phyloP scores from a whole-genome alignment of 495 filamentous ascomycete species.

The Umbilicaria muhlenbergii region DNA sequence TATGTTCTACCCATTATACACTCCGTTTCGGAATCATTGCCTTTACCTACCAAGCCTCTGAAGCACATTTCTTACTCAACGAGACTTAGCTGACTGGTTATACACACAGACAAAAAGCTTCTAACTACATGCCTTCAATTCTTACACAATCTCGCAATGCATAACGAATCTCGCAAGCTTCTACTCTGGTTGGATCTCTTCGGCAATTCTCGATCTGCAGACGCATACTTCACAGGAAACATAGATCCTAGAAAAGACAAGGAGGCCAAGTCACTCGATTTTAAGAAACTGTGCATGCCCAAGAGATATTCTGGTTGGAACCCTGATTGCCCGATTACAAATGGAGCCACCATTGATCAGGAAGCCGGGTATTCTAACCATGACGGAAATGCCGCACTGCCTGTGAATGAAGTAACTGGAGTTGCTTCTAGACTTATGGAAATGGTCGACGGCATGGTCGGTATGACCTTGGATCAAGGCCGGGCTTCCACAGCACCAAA shows the following conservation, averaged over 20 bases:
- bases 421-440: conserved; percentile 3
- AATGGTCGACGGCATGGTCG: conserved; percentile 3
- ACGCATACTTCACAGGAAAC: conserved; percentile 16
- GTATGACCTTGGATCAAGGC: conserved; percentile 4
- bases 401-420: neutral
- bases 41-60: conserved; percentile 2
- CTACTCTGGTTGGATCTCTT: conserved; percentile 80
- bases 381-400: neutral
- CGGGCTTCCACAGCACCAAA: neutral
- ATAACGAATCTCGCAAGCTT: conserved; percentile 84
- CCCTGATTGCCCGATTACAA: neutral
- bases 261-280: no score
- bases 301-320: no score
- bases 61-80: neutral
- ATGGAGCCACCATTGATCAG: neutral
- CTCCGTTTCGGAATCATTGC: neutral
- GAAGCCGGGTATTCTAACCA: neutral
- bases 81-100: neutral
- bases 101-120: conserved; percentile 57
- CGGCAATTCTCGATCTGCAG: conserved; percentile 40
- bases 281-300: no score
- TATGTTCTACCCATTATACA: conserved; percentile 14
- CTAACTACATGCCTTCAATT: conserved; percentile 82
- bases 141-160: conserved; percentile 80
- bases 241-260: neutral